Evolutionary conservation across 2,329 filamentous ascomycete species (phyloP).

Genomic region (Fusarium pseudocircinatum): DNA sequence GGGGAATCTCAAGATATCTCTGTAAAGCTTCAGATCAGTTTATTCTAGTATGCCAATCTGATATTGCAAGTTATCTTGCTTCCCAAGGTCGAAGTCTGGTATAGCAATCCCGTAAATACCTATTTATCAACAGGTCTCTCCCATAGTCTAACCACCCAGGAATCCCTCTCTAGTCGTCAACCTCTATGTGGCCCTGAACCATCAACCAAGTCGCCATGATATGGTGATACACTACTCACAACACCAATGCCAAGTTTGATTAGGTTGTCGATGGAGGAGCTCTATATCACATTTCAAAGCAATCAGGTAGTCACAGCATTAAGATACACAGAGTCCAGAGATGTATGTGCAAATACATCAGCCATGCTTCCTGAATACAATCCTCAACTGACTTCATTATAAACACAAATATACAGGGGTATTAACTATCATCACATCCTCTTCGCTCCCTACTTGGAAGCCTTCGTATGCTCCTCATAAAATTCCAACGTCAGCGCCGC

Average conservation of each 20-base stretch:
- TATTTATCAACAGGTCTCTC: too few relatives aligned
- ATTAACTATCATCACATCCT: conserved; percentile 39
- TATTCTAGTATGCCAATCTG: too few relatives aligned
- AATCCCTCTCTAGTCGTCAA: too few relatives aligned
- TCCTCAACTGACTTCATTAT: background rate
- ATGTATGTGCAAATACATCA: background rate
- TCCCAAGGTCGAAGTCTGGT: too few relatives aligned
- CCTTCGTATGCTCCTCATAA: conserved; percentile 72
- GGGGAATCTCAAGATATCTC: too few relatives aligned
- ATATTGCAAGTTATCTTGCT: too few relatives aligned
- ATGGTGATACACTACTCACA: background rate
- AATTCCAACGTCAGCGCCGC: conserved; percentile 93
- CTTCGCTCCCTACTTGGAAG: conserved; percentile 21
- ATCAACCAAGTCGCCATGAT: background rate
- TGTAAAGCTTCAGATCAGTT: too few relatives aligned
- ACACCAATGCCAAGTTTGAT: background rate
- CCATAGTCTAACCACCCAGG: too few relatives aligned
- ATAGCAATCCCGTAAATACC: too few relatives aligned
- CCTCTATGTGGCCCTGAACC: background rate
- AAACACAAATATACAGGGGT: conserved; percentile 38
- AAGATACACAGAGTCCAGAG: background rate
- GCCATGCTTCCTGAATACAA: background rate
- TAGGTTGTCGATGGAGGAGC: background rate
- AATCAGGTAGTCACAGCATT: background rate
- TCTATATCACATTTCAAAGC: background rate